Evolutionary conservation across 2,329 filamentous ascomycete species (phyloP), one percentile per base, ranked within the genome.

Genomic region (Xylariaceae sp.): DNA sequence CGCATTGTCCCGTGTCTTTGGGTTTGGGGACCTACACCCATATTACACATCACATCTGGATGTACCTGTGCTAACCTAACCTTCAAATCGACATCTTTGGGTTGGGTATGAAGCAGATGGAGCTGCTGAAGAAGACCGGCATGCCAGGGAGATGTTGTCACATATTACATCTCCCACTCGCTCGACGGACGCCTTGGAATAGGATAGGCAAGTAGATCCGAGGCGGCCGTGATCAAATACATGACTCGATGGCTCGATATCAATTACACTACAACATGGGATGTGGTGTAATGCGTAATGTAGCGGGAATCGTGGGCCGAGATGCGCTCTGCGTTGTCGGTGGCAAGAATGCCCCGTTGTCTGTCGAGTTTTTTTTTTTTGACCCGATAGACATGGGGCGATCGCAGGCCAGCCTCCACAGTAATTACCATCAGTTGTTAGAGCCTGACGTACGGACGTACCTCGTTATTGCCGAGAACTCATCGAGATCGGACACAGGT

Each of bases 71-170:
- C 26, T 26, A 34, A 30, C 7, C 10, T 10, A 30, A 52, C 55
- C 53, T 40, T 44, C 3, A 26, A 37, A 21, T 47, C 42, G n/a
- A 15, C 47, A 32, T 32, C 42, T 42, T 47, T 57, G 55, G 55
- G 49, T 57, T 55, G 55, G 55, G 55, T 57, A 57, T 47, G 29
- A 57, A 22, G 46, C 12, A 22, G 29, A 57, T 30, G 46, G 52
- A 43, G 37, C 51, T 30, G 26, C 37, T 39, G 36, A 37, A 32
- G 16, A 18, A 37, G 15, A 16, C 7, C 15, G 15, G 15, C n/a
- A 37, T 4, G 16, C 15, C 5, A 37, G n/a, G n/a, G 3, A 37
- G n/a, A 37, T 34, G 8, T 34, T 10, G 30, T 34, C 30, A 34
- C 30, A 34, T 34, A 34, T 34, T 34, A 34, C 30, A 10, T 18